These are phyloP conservation scores for Boehmeria nivea DNA, from an alignment of 306 rosid genomes.

Conservation along the genomic window DNA sequence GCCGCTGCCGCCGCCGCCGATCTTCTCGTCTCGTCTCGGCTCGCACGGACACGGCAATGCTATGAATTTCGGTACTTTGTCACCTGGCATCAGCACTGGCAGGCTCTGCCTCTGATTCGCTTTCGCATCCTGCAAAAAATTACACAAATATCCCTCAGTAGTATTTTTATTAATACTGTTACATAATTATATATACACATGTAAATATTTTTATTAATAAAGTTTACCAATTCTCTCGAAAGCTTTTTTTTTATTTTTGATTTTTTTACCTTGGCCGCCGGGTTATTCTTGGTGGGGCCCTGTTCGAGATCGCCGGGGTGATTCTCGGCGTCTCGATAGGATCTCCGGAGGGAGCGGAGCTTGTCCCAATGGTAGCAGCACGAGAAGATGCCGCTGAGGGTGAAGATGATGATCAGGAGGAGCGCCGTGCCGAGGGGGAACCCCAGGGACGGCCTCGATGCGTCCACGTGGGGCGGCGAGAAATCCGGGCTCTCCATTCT, in stretches of 20 bases:
- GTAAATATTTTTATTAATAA: too few relatives aligned
- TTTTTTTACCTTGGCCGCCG: constrained; percentile 31
- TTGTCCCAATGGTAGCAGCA: constrained; percentile 99
- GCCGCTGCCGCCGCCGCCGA: constrained; percentile 27
- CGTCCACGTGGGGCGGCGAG: constrained; percentile 56
- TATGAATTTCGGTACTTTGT: constrained; percentile 66
- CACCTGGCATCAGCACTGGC: constrained; percentile 93
- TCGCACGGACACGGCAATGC: constrained; percentile 86
- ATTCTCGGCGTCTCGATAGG: constrained; percentile 19
- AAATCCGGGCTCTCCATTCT: constrained; percentile 62
- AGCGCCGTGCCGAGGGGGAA: constrained; percentile 96
- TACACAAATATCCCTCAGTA: neutral
- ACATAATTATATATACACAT: too few relatives aligned
- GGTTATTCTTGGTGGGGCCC: constrained; percentile 40
- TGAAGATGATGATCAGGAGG: constrained; percentile 72
- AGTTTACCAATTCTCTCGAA: too few relatives aligned
- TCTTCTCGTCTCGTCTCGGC: constrained; percentile 41
- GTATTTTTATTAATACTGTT: too few relatives aligned
- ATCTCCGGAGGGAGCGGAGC: constrained; percentile 60
- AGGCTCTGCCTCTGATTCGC: constrained; percentile 42
- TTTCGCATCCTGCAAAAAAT: constrained; percentile 31
- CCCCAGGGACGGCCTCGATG: constrained; percentile 85
- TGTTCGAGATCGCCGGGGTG: constrained; percentile 29
- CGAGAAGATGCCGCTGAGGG: constrained; percentile 90
- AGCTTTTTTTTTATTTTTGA: too few relatives aligned